Evolutionary conservation across 116 monocot genomes (phyloP), one percentile per base, ranked within the genome.

Genomic region (Zostera marina): DNA sequence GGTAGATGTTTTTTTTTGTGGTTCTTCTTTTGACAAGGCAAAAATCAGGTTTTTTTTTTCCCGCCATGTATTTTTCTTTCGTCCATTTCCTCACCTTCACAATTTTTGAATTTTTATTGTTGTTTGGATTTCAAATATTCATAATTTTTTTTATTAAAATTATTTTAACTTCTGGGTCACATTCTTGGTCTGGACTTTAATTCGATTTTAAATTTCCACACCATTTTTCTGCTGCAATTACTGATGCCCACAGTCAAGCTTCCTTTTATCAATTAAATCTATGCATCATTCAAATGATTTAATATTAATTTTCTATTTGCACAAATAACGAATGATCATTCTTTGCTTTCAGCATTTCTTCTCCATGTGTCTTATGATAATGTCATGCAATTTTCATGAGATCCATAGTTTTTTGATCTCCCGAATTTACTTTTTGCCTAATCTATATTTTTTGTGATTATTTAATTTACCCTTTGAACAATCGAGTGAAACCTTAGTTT

Each of bases 331-430:
- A n/a, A n/a, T n/a, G n/a, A n/a, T n/a, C n/a, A n/a, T n/a, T n/a
- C n/a, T n/a, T n/a, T n/a, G n/a, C 32, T 32, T 32, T 3, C 32
- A 32, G 5, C 32, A 32, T 32, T 32, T 32, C 32, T 32, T 32
- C 32, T 1, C 32, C 32, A 32, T 32, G n/a, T 32, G 32, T 3
- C 4, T 32, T 32, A 32, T 32, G 32, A 16, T 20, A 8, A 51
- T 51, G 20, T 6, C 49, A 51, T 51, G 49, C 49, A 51, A 19
- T 51, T 51, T 51, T 15, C 49, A 51, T 51, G 49, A 51, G 20
- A 51, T 10, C 20, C 20, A 7, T 15, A 21, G 49, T 8, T 51
- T 51, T 19, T 20, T 51, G 2, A 21, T 51, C 20, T 51, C 10
- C 9, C 8, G 8, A 51, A 51, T 9, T 51, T 12, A 19, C 7